Conservation (phyloP, 352 stramenopile species). For the Phytopythium montanum region DNA sequence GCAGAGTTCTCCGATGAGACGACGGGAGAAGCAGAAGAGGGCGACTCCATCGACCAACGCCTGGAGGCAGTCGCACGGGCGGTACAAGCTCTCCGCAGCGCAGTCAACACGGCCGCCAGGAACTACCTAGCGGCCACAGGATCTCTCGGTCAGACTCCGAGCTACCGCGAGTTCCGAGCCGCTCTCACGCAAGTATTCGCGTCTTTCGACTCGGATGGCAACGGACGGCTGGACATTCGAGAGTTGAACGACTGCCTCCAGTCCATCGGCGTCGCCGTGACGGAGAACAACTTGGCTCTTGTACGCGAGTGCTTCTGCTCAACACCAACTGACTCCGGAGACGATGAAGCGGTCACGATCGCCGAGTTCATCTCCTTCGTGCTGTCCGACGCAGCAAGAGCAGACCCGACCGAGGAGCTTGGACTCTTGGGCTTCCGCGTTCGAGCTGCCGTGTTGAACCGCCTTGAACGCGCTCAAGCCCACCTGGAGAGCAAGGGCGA, state of each 20-base stretch:
- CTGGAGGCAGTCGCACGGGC: not conserved
- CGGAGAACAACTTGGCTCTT: constrained; percentile 33
- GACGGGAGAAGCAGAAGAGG: not conserved
- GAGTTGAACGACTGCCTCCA: constrained; percentile 51
- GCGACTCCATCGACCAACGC: not conserved
- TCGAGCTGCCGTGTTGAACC: constrained; percentile 36
- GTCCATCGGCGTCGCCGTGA: constrained; percentile 43
- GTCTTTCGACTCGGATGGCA: constrained; percentile 49
- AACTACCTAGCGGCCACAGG: constrained; percentile 18
- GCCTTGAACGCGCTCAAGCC: not conserved
- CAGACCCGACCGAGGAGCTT: constrained; percentile 27
- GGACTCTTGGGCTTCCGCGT: constrained; percentile 46
- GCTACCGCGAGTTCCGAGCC: constrained; percentile 55
- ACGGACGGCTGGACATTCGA: constrained; percentile 46
- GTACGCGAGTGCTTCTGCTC: constrained; percentile 51
- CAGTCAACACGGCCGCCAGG: constrained; percentile 37
- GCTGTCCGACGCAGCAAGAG: constrained; percentile 24
- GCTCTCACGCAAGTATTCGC: constrained; percentile 48
- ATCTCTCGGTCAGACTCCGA: constrained; percentile 14
- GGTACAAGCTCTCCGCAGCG: constrained; percentile 22
- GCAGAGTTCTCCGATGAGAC: too few species aligned
- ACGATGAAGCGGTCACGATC: constrained; percentile 41
- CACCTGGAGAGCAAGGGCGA: constrained; percentile 29
- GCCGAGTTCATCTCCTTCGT: constrained; percentile 77
- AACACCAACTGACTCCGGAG: not conserved